Evolutionary conservation across 257 asterid species (phyloP), one percentile per base, ranked within the genome.

Genomic region (Przewalskia tangutica): DNA sequence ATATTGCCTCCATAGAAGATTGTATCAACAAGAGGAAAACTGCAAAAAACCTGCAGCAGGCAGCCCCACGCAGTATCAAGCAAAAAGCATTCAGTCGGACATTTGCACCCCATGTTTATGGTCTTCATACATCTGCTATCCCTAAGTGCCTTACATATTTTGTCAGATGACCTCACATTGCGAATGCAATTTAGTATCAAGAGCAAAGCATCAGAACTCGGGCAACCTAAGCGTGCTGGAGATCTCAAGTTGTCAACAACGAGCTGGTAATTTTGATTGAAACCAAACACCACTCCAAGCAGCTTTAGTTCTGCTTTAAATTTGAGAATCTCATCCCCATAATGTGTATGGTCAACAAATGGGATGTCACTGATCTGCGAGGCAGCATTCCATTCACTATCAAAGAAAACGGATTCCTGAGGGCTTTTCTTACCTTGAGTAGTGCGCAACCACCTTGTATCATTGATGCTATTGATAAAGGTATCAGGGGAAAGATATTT

Each of bases 341-440:
- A 87, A 20, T 82, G 84, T 0, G 60, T 77, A n/a, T 53, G 79
- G 81, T 87, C 89, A 83, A 87, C 11, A 48, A 87, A 87, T 2
- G 89, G 89, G n/a, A 87, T 83, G 81, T 87, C 81, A 81, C 89
- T 82, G 84, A 85, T 83, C 27, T 54, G 81, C 38, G 85, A 83
- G 50, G 89, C 89, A 67, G 86, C 88, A 53, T n/a, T 59, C 89
- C 89, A 87, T 18, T 87, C 85, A 68, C 50, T 34, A 44, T 56
- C 82, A 60, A 66, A 84, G 62, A 87, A 80, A 34, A 87, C 86
- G 3, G 85, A 76, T 8, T 78, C 82, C 20, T 0, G 16, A 4
- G 89, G 88, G 42, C 68, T 53, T 77, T 34, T 81, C 34, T 83
- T 70, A 54, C 89, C 88, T 67, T 42, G 85, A 18, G 82, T 75